Evolutionary conservation across 495 filamentous ascomycete species (phyloP), one percentile per base, ranked within the genome.

Genomic region (Parathielavia appendiculata): DNA sequence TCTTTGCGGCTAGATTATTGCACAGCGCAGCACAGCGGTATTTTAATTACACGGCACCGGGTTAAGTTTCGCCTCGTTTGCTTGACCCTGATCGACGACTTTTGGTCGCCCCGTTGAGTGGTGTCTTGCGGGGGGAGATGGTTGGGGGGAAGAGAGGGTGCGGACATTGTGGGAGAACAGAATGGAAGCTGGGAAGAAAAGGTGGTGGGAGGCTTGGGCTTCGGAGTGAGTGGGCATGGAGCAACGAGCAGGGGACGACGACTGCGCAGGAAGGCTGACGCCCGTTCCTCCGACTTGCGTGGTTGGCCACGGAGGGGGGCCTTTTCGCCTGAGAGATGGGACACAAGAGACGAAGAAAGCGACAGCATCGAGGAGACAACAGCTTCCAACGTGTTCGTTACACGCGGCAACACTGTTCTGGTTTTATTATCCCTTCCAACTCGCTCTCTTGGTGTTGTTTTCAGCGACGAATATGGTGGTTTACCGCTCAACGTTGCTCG

Each of bases 1-100:
- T 52, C 57, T 60, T 59, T 63, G 59, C 57, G 57, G 66, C 66
- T 61, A 67, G 65, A 67, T 61, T 69, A 41, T 61, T 59, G 65
- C 63, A 68, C 58, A 66, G 59, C 57, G 57, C 61, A 64, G 51
- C 60, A 63, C 55, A 55, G 60, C 57, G 54, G 61, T 17, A 49
- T 53, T 47, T 60, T 57, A 60, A 60, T 61, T 36, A 58, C 50
- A 32, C 38, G 39, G 36, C 43, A 53, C 38, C 30, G 32, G 38
- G 54, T 19, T 26, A 43, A 38, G 35, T 14, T 14, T 38, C 35
- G 35, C 13, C 10, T 38, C 35, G 35, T 10, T 10, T 38, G 35
- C 19, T 19, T 26, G 34, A 7, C 41, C 30, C 40, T 32, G 14
- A 51, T 19, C 36, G 16, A 50, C 19, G 54, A 43, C 54, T 13